These are phyloP conservation scores for Pyrrhoderma lamaoense DNA, from an alignment of 1,284 basidiomycete genomes.

Conservation along the genomic window DNA sequence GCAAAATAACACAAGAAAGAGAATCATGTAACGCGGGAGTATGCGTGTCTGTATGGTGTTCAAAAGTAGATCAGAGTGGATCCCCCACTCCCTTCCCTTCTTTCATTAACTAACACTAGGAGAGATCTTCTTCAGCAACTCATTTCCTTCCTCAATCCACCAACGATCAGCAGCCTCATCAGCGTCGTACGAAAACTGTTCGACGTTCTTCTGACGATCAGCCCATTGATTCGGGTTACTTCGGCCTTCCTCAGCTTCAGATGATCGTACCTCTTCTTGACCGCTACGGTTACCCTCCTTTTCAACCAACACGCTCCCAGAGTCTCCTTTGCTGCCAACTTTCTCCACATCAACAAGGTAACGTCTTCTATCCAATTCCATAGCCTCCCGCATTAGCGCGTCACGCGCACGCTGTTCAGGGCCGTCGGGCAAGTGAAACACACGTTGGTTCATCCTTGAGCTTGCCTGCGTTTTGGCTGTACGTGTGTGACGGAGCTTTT, in stretches of 20 bases:
- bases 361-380: conserved; percentile 36
- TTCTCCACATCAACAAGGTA: no score
- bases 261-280: no score
- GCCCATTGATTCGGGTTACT: conserved; percentile 36
- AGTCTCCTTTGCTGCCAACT: no score
- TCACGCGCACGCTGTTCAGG: conserved; percentile 46
- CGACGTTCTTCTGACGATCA: conserved; percentile 36
- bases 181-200: conserved; percentile 45
- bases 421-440: conserved; percentile 50
- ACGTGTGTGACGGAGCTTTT: conserved; percentile 42
- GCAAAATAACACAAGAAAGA: no score
- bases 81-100: no score
- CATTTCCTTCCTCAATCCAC: conserved; percentile 34
- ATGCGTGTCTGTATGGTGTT: no score
- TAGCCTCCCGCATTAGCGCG: conserved; percentile 40
- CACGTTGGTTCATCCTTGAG: conserved; percentile 42
- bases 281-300: no score
- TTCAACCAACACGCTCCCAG: no score
- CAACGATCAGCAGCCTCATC: conserved; percentile 41
- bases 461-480: conserved; percentile 40
- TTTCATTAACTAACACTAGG: no score
- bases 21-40: no score
- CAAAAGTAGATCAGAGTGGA: no score
- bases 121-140: background rate
- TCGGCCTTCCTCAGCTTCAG: background rate